Base-by-base conservation (phyloP, 1,139 yeast species). In the Zygoascus meyerae region DNA sequence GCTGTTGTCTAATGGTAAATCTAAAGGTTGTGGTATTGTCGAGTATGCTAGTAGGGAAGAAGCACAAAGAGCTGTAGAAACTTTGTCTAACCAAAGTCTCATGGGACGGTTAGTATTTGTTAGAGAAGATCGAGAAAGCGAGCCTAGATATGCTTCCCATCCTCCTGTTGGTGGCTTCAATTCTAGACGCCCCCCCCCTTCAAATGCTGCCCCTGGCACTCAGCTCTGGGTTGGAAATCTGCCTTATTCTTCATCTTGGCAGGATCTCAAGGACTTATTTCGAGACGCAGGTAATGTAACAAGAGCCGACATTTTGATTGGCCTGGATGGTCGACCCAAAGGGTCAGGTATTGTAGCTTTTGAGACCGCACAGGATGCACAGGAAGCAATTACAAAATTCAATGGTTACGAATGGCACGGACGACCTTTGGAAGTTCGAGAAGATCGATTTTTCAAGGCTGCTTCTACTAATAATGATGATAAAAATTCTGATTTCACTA, bases 341-440 rank as follows among this genome's bases (percentile, higher is more conserved):
- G 97, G 97, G 1, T 82, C 79, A 60, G 97, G 96, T 47, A 83
- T 84, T 42, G 96, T 90, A 55, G 90, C 86, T 67, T 89, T 84
- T 70, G 95, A 86, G 67, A 79, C 83, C 52, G 84, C 57, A 52
- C 90, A 83, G 65, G 87, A 94, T 60, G 97, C 97, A 52, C 73
- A 74, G 53, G 89, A 86, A 62, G 97, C 97, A 55, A 85, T 89
- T 66, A 92, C 83, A 68, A 83, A 81, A 65, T 90, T 87, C 65
- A 86, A 89, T 71, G 95, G 96, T 70, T 86, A 85, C 90, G 80
- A 86, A 63, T 81, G 87, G 75, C 85, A 86, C 67, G 95, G 90
- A 63, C 85, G 84, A 66, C 89, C 83, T 68, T 86, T 90, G 51
- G 92, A 73, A 64, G 97, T 90, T 63, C 60, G 66, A 18, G 62